These are phyloP conservation scores for Fraxinus dipetala DNA, from an alignment of 305 asterid genomes.

Conservation along the genomic window DNA sequence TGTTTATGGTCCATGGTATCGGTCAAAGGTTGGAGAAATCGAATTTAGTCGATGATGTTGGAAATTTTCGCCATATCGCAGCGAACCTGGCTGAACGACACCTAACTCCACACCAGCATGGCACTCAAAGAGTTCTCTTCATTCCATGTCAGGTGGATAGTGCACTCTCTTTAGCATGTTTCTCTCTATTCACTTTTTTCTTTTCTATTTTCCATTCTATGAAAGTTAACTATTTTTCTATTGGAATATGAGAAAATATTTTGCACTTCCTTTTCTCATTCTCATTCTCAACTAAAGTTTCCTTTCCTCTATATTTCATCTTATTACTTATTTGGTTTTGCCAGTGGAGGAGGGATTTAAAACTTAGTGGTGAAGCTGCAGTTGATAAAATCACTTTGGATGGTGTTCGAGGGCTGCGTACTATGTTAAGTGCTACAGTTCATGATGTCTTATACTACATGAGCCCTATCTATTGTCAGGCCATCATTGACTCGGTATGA, in stretches of 20 bases:
- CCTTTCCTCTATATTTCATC: background rate
- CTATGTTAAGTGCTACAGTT: conserved; percentile 92
- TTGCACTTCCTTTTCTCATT: conserved; percentile 10
- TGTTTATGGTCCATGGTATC: conserved; percentile 98
- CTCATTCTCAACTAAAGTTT: conserved; percentile 10
- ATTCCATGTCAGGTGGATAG: conserved; percentile 87
- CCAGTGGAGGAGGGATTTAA: conserved; percentile 97
- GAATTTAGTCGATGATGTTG: conserved; percentile 96
- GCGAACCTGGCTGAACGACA: conserved; percentile 78
- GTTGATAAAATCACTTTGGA: conserved; percentile 84
- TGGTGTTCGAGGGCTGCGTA: conserved; percentile 92
- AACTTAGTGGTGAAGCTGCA: conserved; percentile 87
- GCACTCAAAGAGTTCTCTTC: conserved; percentile 82
- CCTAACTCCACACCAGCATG: conserved; percentile 80
- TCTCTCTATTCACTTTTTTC: background rate
- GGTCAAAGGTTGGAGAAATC: conserved; percentile 98
- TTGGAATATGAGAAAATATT: background rate
- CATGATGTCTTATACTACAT: conserved; percentile 96
- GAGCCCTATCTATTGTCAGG: conserved; percentile 99
- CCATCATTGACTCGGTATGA: conserved; percentile 85
- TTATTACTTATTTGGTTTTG: conserved; percentile 17
- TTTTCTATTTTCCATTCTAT: background rate
- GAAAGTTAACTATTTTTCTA: background rate
- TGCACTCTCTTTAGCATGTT: conserved; percentile 17
- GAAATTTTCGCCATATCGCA: conserved; percentile 70